Evolutionary conservation across 441 rosid species (phyloP).

Genomic region (Euphorbia corollata): DNA sequence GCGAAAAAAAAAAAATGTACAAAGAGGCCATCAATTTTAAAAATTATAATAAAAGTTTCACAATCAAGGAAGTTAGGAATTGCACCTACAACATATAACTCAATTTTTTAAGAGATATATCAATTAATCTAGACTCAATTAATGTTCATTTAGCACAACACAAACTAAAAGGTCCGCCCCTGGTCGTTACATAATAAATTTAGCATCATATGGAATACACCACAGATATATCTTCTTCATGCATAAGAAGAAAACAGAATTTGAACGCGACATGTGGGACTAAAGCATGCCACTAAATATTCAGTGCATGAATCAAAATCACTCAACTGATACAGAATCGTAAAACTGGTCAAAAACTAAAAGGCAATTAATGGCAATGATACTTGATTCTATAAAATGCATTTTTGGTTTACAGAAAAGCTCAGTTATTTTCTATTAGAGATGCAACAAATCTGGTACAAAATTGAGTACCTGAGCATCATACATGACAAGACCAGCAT

Average conservation of each 20-base stretch:
- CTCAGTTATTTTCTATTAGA: background rate
- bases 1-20: no score
- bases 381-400: background rate
- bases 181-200: no score
- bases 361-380: background rate
- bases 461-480: conserved; percentile 60
- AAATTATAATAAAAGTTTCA: no score
- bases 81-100: no score
- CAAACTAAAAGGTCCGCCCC: no score
- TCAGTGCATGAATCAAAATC: background rate
- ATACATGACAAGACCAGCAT: conserved; percentile 79
- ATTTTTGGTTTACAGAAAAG: background rate
- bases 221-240: background rate
- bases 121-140: no score
- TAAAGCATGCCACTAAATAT: background rate
- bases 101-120: no score
- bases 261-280: background rate
- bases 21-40: no score
- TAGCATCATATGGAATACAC: background rate
- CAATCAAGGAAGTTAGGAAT: no score
- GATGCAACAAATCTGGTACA: background rate
- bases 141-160: no score
- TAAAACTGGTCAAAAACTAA: background rate
- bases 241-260: conserved; percentile 2
- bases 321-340: background rate